Conservation (phyloP, 345 rosid species). For the Eucalyptus rudis region DNA sequence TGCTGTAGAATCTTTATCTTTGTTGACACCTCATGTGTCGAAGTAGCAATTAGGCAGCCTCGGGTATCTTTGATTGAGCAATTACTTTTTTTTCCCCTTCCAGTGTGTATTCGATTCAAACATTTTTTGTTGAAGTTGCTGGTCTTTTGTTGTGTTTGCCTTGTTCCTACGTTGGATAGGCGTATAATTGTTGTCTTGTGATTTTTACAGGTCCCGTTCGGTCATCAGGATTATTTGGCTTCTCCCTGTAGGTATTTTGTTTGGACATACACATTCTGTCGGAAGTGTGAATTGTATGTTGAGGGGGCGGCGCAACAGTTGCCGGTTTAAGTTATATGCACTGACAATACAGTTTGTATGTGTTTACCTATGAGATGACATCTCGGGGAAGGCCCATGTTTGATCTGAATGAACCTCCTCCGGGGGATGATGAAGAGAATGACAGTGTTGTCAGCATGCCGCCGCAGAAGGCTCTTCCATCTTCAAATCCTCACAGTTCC, state of each 20-base stretch:
- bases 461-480: conserved; percentile 51
- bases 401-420: conserved; percentile 98
- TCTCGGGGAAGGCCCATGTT: conserved; percentile 72
- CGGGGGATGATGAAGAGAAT: conserved; percentile 54
- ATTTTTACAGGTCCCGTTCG: not conserved
- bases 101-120: not conserved
- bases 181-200: not conserved
- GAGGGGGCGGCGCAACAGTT: not conserved
- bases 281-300: not conserved
- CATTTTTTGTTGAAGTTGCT: not conserved
- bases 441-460: conserved; percentile 27
- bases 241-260: not conserved
- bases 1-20: not conserved
- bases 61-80: not conserved
- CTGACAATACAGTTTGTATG: conserved; percentile 39
- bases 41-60: not conserved
- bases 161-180: not conserved
- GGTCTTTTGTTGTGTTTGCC: not conserved
- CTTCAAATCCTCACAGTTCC: conserved; percentile 25
- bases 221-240: not conserved
- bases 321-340: not conserved
- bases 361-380: conserved; percentile 76
- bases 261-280: not conserved
- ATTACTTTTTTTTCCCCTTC: not conserved
- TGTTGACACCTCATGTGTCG: not conserved